Conservation (phyloP, 2,329 filamentous ascomycete species). For the Fusarium sp. region DNA sequence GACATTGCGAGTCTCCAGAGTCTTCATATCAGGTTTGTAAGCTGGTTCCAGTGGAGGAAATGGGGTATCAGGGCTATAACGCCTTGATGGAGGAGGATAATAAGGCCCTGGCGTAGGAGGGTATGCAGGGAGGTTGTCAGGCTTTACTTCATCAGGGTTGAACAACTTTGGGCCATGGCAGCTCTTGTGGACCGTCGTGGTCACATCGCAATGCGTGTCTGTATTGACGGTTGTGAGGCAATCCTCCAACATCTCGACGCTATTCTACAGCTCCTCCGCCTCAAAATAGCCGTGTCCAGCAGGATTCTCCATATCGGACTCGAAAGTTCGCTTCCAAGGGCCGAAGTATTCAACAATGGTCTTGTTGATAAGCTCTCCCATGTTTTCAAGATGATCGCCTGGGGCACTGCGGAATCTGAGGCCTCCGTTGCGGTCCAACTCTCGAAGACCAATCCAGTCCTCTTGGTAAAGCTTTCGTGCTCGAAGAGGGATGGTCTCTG, state of each 20-base stretch:
- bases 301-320: constrained; percentile 38
- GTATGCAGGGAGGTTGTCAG: background rate
- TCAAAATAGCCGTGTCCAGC: constrained; percentile 23
- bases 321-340: constrained; percentile 58
- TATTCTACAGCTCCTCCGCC: constrained; percentile 56
- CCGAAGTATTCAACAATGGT: constrained; percentile 78
- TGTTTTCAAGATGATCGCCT: constrained; percentile 87
- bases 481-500: constrained; percentile 74
- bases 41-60: background rate
- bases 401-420: constrained; percentile 79
- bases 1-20: background rate
- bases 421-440: constrained; percentile 82
- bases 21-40: background rate
- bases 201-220: background rate
- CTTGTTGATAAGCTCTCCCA: constrained; percentile 73
- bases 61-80: background rate
- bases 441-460: constrained; percentile 91
- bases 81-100: background rate
- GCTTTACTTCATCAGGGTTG: background rate
- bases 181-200: background rate
- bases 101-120: background rate
- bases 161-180: background rate
- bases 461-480: constrained; percentile 83
- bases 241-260: background rate
- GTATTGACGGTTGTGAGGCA: background rate